Percentiles rank a stretch among this genome's conserved stretches.
These are phyloP conservation scores for Paraglomus occultum DNA, from an alignment of 192 early-diverging fungal genomes.

Conservation along the genomic window DNA sequence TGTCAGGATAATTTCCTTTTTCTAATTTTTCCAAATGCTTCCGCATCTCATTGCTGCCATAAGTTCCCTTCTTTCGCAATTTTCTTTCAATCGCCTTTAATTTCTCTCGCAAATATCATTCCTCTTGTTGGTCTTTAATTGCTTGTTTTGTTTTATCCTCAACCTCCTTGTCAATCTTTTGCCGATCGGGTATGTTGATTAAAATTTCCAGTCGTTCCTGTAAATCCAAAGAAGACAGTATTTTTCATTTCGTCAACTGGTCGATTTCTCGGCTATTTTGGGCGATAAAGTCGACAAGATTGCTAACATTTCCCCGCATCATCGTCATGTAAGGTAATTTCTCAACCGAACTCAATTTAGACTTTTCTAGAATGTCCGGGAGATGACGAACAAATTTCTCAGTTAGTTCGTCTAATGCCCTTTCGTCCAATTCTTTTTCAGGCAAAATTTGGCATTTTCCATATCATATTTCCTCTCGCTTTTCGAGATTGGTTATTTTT, in stretches of 20 bases:
- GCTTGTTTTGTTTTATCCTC: slow-evolving; percentile 10
- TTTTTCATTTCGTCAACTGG: slow-evolving; percentile 20
- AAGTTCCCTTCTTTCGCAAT: background rate
- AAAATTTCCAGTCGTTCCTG: slow-evolving; percentile 20
- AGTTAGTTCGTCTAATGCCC: slow-evolving; percentile 3
- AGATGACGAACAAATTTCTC: slow-evolving; percentile 25
- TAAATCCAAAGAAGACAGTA: slow-evolving; percentile 18
- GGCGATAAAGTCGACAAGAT: slow-evolving; percentile 17
- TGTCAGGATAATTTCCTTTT: slow-evolving; percentile 11
- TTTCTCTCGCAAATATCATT: slow-evolving; percentile 20
- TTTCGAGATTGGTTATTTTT: slow-evolving; percentile 19
- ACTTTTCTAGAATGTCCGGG: slow-evolving; percentile 11
- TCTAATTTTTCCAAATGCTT: slow-evolving; percentile 16
- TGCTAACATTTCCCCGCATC: slow-evolving; percentile 14
- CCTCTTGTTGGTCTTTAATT: slow-evolving; percentile 13
- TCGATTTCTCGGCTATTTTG: slow-evolving; percentile 24
- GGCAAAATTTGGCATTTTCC: slow-evolving; percentile 10
- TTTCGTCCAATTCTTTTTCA: slow-evolving; percentile 10
- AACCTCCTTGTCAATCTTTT: slow-evolving; percentile 25
- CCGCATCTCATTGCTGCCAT: slow-evolving; percentile 1
- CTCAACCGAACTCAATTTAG: slow-evolving; percentile 12
- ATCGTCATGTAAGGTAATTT: slow-evolving; percentile 12
- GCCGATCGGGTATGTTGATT: slow-evolving; percentile 16
- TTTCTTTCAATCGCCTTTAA: slow-evolving; percentile 25
- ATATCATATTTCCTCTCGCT: background rate